Evolutionary conservation across 1,284 basidiomycete genomes (phyloP), one percentile per base, ranked within the genome.

Genomic region (Tremellales sp.): DNA sequence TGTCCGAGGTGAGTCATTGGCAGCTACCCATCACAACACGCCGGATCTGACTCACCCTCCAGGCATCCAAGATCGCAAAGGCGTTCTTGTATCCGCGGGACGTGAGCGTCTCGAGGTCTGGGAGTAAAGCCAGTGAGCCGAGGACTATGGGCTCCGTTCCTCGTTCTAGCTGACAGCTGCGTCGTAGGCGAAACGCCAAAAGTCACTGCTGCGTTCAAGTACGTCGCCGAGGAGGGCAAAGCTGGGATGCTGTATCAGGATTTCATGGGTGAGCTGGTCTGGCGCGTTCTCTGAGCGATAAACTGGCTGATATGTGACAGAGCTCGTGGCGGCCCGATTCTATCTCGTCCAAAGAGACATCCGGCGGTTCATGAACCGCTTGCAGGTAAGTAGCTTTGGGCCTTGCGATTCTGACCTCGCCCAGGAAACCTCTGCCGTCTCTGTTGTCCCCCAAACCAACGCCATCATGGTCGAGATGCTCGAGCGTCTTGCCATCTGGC

Each of bases 401-500:
- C 22, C 34, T 8, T 26, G 28, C 38, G 29, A n/a, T 25, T 43
- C n/a, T 16, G 18, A 18, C n/a, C n/a, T 4, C 14, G 14, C 19
- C 14, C 21, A 53, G 51, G 38, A 47, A 37, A 21, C 36, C 4
- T 34, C 47, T n/a, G 39, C 40, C 1, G 35, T 55, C 21, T 54
- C 58, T 12, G 47, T 46, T 7, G 38, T 36, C 7, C 40, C 42
- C 5, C 34, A 59, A 27, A 45, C 48, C 10, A 37, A 57, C 16
- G 13, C 43, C 4, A 43, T 58, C 35, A 63, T 70, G 60, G 49
- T 43, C 4, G 61, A 66, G 29, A 42, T 71, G 35, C 51, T 72
- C 16, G 67, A 71, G 16, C 53, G 67, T 10, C 40, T 68, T 22
- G 57, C 61, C 1, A 31, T 54, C 1, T 74, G 72, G 72, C 68